Evolutionary conservation across 169 alveolate species (phyloP), one percentile per base, ranked within the genome.

Genomic region (Eimeria nieschulzi): DNA sequence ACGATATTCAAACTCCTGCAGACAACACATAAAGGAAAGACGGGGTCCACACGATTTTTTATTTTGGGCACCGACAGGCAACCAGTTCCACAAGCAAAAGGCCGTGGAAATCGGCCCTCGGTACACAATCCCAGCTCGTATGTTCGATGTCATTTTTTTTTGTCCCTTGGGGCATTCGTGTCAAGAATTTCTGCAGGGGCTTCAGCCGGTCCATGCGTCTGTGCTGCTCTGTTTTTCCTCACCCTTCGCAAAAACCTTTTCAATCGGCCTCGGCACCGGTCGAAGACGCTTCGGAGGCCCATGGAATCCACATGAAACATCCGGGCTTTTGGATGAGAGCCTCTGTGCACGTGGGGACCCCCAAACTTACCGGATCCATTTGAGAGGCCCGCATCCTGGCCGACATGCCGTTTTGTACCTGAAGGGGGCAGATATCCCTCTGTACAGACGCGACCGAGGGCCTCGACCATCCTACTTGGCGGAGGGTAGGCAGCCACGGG

Each of bases 201-300:
- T 3, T 33, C 46, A 33, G 46, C 46, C 46, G 46, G 46, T 33
- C 46, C 46, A 3, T 33, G 46, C 46, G 46, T 33, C 46, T 33
- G 3, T 33, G 46, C 46, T 33, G 46, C 46, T 33, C 56, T 55
- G 87, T n/a, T 0, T 46, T 25, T 5, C 54, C 87, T 79, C 71
- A 79, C 87, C 19, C 33, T 68, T 21, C 87, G 71, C 54, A 79
- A 21, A 56, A 79, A 79, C 73, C 87, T 55, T 55, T 79, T 79
- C 19, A 79, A 54, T 63, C 87, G 87, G 87, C 87, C 87, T 23
- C 87, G 87, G 71, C 87, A 54, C 33, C 72, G 87, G 26, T 79
- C 87, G 10, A 79, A 79, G 19, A 79, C 87, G 72, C 87, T 79
- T 23, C 87, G 87, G 53, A 79, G 87, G 19, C 87, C 87, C 87